These are phyloP conservation scores for Plasmodium vivax DNA, from an alignment of 169 alveolate species.

Conservation along the genomic window DNA sequence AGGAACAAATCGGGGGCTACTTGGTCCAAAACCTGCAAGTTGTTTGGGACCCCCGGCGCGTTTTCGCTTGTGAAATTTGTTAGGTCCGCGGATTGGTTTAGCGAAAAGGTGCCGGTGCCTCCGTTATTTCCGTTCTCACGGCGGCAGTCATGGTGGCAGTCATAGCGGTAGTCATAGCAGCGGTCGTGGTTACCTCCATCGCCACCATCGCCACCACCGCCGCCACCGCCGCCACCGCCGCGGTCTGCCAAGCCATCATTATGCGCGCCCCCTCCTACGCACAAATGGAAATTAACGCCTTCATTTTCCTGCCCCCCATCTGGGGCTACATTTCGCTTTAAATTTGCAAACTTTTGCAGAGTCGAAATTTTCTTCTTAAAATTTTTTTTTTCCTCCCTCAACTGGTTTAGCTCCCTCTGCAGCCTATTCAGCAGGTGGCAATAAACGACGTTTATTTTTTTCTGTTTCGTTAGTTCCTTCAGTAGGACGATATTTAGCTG, in stretches of 20 bases:
- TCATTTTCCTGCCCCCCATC: not conserved
- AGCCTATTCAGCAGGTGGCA: conserved; percentile 30
- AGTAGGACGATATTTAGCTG: conserved; percentile 38
- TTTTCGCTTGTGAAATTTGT: conserved; percentile 12
- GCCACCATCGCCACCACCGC: not conserved
- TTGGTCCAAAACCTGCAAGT: conserved; percentile 22
- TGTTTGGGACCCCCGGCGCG: not conserved
- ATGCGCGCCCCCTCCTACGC: not conserved
- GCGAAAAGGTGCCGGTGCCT: not conserved
- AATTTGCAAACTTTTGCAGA: conserved; percentile 11
- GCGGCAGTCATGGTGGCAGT: not conserved
- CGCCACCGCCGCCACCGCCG: not conserved
- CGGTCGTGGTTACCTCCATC: not conserved
- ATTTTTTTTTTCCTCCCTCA: conserved; percentile 54
- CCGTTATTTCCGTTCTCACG: not conserved
- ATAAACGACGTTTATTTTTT: conserved; percentile 66
- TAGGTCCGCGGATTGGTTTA: not conserved
- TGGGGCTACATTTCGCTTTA: conserved; percentile 1
- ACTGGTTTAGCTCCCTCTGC: conserved; percentile 21
- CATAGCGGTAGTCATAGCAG: not conserved
- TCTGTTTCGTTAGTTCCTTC: conserved; percentile 44
- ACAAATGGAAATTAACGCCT: not conserved
- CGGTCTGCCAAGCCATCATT: not conserved
- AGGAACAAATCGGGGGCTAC: conserved; percentile 14
- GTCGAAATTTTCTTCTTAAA: conserved; percentile 42